Base-by-base conservation (phyloP, 352 stramenopile genomes). In the Globisporangium splendens region DNA sequence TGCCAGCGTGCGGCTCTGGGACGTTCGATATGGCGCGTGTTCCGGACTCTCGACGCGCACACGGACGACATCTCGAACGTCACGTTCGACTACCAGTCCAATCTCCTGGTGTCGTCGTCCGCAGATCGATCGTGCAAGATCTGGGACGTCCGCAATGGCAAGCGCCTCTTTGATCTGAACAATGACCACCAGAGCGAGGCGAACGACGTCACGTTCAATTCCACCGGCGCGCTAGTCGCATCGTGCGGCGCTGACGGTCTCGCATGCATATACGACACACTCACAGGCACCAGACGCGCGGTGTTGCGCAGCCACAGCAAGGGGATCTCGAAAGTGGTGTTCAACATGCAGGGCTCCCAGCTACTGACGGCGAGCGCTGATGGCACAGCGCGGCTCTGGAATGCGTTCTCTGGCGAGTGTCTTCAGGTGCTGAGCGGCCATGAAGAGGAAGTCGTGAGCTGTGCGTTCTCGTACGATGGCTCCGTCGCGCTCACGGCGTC, bases 191-290 rank as follows among this genome's bases (percentile, higher is more conserved):
- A 59, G 3, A 46, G 65, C 15, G 77, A 93, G 48, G 77, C 90
- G 18, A 79, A 59, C 22, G 63, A 83, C 46, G 79, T 75, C 8
- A 54, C 63, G 28, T 91, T 91, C 61, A 91, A 86, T 47, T 64
- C 77, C n/a, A 86, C 81, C 0, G 83, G 81, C 8, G 81, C 83
- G 0, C 69, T 91, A 12, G 65, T 91, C 8, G 77, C 77, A 1
- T 79, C 83, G 0, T 72, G 71, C 15, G 75, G 77, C 8, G 59
- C 35, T 12, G 77, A 90, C 33, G 77, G 80, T 3, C 63, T 62
- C 10, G 75, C 76, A 1, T 93, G 79, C 31, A 68, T 93, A 17
- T 93, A 93, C 58, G 80, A 91, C 50, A 85, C 81, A 5, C 68
- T 91, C 8, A 90, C 81, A 0, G 83, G 81, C 12, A 89, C 67